Base-by-base conservation (phyloP, 2,329 filamentous ascomycete genomes). In the Magnaporthales sp. region DNA sequence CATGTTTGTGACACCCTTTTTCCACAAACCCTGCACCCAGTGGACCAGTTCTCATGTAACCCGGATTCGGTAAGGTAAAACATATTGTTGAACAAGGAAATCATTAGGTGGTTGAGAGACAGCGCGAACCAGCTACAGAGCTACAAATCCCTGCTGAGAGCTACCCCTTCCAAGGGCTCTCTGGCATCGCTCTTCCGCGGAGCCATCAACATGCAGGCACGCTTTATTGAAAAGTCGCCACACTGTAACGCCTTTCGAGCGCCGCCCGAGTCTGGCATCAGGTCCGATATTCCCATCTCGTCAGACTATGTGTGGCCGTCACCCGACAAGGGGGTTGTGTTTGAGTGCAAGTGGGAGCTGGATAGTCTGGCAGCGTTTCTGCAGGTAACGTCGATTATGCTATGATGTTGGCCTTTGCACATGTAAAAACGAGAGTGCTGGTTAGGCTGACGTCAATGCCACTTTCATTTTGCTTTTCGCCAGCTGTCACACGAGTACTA, bases 201-300 rank as follows among this genome's bases (percentile, higher is more conserved):
- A 5, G 84, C 86, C 2, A 87, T 90, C 73, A 89, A 89, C 71
- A 77, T 89, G 11, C 87, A 89, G 73, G 81, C 85, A 15, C 80
- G 87, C 54, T 89, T 88, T 73, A 77, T 89, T 63, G 79, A 83
- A 56, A 80, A 79, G n/a, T 82, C 82, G 7, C 91, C 91, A 2
- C 91, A 92, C 77, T 94, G 91, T 81, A 93, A 93, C 74, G 90
- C 91, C 19, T 94, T 93, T 76, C 91, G 93, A 73, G 90, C 91
- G 3, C 91, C 91, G 0, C 81, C 84, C 10, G 89, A 89, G 32
- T 46, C 38, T 46, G 38, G 38, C 38, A 46, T 29, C 4, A 62
- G 62, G 13, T 22, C 63, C 63, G 4, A 26, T 38, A 46, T 54
- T 54, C 54, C 71, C 7, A 10, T 46, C 38, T 46, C 38, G 15